These are phyloP conservation scores for Xylariaceae sp. DNA, from an alignment of 2,329 filamentous ascomycete species.

Conservation along the genomic window DNA sequence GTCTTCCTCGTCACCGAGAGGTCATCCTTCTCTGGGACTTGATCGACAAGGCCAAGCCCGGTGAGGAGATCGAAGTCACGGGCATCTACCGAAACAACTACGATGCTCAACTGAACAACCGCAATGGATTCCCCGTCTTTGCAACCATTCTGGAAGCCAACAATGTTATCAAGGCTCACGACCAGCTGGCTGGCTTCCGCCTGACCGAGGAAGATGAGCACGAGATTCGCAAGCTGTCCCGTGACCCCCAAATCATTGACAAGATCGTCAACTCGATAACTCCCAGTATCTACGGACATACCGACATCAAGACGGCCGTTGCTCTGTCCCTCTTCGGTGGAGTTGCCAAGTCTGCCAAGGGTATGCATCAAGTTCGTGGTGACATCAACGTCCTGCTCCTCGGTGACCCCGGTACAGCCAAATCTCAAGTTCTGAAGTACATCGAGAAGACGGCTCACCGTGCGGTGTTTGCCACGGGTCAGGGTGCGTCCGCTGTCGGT, in stretches of 20 bases:
- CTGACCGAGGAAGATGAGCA: conserved; percentile 94
- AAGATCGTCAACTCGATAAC: conserved; percentile 91
- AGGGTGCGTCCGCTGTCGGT: conserved; percentile 96
- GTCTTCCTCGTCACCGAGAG: conserved; percentile 86
- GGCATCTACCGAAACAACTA: conserved; percentile 98
- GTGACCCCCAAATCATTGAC: conserved; percentile 87
- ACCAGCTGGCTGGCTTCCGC: conserved; percentile 94
- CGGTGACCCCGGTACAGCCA: conserved; percentile 95
- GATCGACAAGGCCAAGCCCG: conserved; percentile 94
- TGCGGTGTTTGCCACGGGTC: conserved; percentile 94
- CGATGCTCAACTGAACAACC: conserved; percentile 95
- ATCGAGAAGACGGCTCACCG: conserved; percentile 96
- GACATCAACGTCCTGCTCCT: conserved; percentile 97
- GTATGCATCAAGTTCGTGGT: conserved; percentile 84
- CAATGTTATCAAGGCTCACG: conserved; percentile 93
- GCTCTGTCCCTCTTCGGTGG: conserved; percentile 93
- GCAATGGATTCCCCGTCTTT: conserved; percentile 97
- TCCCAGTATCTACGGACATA: conserved; percentile 95
- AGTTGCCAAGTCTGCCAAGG: conserved; percentile 85
- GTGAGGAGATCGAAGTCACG: conserved; percentile 95
- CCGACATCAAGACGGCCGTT: conserved; percentile 94
- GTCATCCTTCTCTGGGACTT: conserved; percentile 96
- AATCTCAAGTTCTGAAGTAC: conserved; percentile 96
- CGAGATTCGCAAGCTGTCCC: conserved; percentile 79
- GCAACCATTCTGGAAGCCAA: conserved; percentile 97